These are phyloP conservation scores for Termitomyces bulborhizus DNA, from an alignment of 768 basidiomycete genomes.

Conservation along the genomic window DNA sequence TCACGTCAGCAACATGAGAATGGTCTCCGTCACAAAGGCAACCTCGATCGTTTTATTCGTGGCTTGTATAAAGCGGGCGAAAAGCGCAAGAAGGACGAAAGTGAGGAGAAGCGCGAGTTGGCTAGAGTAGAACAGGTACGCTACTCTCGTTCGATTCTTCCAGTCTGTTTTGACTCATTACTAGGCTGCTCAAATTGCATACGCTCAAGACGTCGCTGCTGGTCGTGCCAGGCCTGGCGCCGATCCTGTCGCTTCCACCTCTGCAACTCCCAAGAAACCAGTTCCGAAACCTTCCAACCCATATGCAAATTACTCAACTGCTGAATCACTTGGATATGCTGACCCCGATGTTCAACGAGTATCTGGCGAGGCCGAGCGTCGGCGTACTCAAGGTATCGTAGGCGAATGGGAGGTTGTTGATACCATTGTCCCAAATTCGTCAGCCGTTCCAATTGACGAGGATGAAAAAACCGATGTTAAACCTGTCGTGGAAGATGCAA, in stretches of 20 bases:
- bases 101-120: conserved; percentile 88
- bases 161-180: neutral
- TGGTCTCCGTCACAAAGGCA: conserved; percentile 91
- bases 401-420: conserved; percentile 75
- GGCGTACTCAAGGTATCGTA: conserved; percentile 59
- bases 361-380: conserved; percentile 53
- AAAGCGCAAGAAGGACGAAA: conserved; percentile 76
- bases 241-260: conserved; percentile 27
- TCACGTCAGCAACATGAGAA: conserved; percentile 90
- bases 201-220: conserved; percentile 68
- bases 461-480: conserved; percentile 8
- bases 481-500: conserved; percentile 14
- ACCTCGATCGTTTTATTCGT: conserved; percentile 86
- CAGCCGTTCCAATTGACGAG: conserved; percentile 13
- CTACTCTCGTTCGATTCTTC: neutral
- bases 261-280: conserved; percentile 32
- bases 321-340: conserved; percentile 71
- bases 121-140: conserved; percentile 74
- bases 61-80: conserved; percentile 91
- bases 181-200: conserved; percentile 77
- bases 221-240: conserved; percentile 43
- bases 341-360: conserved; percentile 72
- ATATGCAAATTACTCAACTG: conserved; percentile 85
- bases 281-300: conserved; percentile 51
- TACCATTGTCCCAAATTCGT: conserved; percentile 17